A percentile compares a stretch with the other conserved stretches of the same genome.
Evolutionary conservation across 768 basidiomycete species (phyloP).

Genomic region (Fomitopsis serialis): DNA sequence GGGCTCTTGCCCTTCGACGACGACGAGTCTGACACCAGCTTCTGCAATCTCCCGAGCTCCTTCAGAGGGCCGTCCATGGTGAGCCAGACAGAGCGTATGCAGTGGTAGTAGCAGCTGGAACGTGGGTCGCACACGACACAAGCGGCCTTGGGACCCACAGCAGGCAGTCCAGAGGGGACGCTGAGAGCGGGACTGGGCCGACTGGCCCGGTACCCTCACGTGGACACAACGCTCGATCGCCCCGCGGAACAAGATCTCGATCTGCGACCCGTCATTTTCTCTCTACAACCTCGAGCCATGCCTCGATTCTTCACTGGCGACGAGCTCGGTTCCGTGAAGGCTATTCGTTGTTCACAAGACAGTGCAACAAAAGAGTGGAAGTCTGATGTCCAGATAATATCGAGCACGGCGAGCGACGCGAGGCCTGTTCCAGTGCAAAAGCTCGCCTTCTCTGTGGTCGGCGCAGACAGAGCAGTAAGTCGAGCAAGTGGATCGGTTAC

Average conservation of each 20-base stretch:
- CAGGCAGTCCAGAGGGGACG: background rate
- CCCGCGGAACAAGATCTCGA: slow-evolving; percentile 1
- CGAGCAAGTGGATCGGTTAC: slow-evolving; percentile 1
- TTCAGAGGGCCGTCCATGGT: slow-evolving; percentile 72
- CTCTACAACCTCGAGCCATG: slow-evolving; percentile 31
- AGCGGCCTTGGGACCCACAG: too few species aligned
- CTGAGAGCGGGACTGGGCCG: too few species aligned
- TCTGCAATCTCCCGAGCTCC: slow-evolving; percentile 75
- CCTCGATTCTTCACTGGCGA: slow-evolving; percentile 71
- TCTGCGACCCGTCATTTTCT: background rate
- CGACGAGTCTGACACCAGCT: slow-evolving; percentile 40
- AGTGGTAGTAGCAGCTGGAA: background rate
- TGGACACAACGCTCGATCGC: background rate
- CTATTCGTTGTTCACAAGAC: slow-evolving; percentile 38
- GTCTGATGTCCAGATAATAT: slow-evolving; percentile 23
- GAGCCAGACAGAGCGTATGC: background rate
- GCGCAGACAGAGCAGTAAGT: slow-evolving; percentile 15
- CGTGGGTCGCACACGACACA: background rate
- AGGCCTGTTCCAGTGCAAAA: slow-evolving; percentile 34
- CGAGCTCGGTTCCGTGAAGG: slow-evolving; percentile 73
- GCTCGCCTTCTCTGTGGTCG: slow-evolving; percentile 22
- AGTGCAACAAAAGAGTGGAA: slow-evolving; percentile 27
- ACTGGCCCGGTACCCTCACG: too few species aligned
- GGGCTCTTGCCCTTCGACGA: slow-evolving; percentile 44
- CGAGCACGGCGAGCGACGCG: slow-evolving; percentile 13